A percentile compares a stretch with the other conserved stretches of the same genome.
Evolutionary conservation across 352 stramenopile genomes (phyloP).

Genomic region (Globisporangium middletonii): DNA sequence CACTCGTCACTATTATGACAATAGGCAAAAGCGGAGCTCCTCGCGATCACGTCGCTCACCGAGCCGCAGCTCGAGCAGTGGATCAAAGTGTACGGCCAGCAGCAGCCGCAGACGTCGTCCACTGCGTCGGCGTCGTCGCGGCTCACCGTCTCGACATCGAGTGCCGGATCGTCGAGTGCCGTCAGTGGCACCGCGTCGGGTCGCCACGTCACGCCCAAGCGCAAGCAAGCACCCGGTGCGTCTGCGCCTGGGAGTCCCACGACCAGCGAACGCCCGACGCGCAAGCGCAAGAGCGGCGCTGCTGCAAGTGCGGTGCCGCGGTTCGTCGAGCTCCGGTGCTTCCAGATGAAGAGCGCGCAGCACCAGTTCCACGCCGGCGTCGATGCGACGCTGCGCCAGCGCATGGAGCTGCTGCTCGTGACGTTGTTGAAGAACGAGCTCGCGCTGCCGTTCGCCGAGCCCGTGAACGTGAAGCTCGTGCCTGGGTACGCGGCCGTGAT

Average conservation of each 20-base stretch:
- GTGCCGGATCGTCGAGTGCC: not conserved
- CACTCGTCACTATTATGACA: not conserved
- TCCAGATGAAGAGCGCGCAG: slow-evolving; percentile 28
- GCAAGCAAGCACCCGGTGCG: slow-evolving; percentile 32
- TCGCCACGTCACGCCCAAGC: slow-evolving; percentile 46
- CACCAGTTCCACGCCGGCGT: slow-evolving; percentile 19
- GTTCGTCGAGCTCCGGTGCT: slow-evolving; percentile 52
- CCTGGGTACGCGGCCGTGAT: slow-evolving; percentile 67
- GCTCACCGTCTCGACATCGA: slow-evolving; percentile 11
- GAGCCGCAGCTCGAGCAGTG: slow-evolving; percentile 64
- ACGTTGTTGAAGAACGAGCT: slow-evolving; percentile 63
- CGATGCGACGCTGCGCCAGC: slow-evolving; percentile 45
- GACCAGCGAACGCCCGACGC: slow-evolving; percentile 19
- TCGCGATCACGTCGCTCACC: slow-evolving; percentile 49
- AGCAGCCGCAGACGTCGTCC: slow-evolving; percentile 7
- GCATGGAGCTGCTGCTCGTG: slow-evolving; percentile 57
- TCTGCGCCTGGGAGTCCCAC: slow-evolving; percentile 10
- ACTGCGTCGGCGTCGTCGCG: not conserved
- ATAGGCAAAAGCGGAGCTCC: slow-evolving; percentile 40
- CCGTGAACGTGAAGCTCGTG: slow-evolving; percentile 62
- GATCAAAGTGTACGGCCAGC: slow-evolving; percentile 32
- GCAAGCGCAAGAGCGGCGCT: slow-evolving; percentile 33
- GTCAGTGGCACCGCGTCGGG: slow-evolving; percentile 1
- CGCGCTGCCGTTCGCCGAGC: slow-evolving; percentile 54
- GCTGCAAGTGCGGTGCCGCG: slow-evolving; percentile 14